A percentile compares a stretch with the other conserved stretches of the same genome.
Conservation (phyloP, 306 rosid species). For the Potentilla sterilis region DNA sequence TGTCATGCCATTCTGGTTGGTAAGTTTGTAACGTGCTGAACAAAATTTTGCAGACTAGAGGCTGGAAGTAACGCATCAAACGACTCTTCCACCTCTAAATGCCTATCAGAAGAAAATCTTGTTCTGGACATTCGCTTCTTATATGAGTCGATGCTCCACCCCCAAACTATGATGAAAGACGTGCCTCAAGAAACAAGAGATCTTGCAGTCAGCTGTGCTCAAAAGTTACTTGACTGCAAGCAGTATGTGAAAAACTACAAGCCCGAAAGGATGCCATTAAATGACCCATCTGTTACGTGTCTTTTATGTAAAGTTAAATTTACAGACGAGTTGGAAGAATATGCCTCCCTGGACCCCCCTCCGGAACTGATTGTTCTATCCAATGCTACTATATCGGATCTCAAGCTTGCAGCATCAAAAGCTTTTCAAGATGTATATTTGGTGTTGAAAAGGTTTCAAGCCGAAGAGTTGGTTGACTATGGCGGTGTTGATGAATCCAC, state of each 20-base stretch:
- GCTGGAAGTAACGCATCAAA: constrained; percentile 33
- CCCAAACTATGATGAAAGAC: constrained; percentile 53
- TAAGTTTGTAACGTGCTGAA: constrained; percentile 2
- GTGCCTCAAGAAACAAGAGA: constrained; percentile 52
- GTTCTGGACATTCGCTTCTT: constrained; percentile 66
- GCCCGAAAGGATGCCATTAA: constrained; percentile 36
- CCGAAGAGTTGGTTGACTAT: constrained; percentile 61
- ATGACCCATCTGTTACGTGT: constrained; percentile 32
- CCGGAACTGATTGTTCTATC: constrained; percentile 64
- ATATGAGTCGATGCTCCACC: constrained; percentile 75
- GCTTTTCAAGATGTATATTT: constrained; percentile 85
- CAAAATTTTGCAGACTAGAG: constrained; percentile 54
- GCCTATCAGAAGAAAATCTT: constrained; percentile 62
- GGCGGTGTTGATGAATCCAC: constrained; percentile 70
- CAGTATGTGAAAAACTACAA: constrained; percentile 78
- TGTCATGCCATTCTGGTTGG: constrained; percentile 3
- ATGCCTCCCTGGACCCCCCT: constrained; percentile 43
- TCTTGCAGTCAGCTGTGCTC: constrained; percentile 57
- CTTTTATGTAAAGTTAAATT: constrained; percentile 66
- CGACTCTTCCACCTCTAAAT: constrained; percentile 38
- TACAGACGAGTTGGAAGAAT: constrained; percentile 54
- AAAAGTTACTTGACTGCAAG: constrained; percentile 92
- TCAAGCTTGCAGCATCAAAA: constrained; percentile 67
- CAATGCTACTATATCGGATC: constrained; percentile 60
- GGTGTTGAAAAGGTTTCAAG: constrained; percentile 65